Conservation (phyloP, 2,329 filamentous ascomycete genomes). For the Verticillium tricorpus region DNA sequence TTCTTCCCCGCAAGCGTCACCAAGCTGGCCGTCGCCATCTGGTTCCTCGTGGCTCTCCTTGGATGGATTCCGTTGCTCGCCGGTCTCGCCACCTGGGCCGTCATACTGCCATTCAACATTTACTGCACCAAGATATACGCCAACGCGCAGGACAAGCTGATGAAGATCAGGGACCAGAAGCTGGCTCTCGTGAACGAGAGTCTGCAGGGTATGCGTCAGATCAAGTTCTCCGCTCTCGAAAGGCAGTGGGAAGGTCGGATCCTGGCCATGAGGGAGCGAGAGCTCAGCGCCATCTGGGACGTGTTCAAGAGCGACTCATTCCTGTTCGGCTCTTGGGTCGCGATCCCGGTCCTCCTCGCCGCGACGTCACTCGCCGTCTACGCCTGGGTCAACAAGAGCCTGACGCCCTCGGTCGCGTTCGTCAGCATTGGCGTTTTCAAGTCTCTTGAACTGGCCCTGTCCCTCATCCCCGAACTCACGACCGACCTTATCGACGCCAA, state of each 20-base stretch:
- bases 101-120: constrained; percentile 66
- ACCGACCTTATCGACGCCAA: constrained; percentile 67
- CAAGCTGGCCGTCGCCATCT: constrained; percentile 61
- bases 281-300: constrained; percentile 62
- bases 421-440: constrained; percentile 72
- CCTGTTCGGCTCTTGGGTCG: constrained; percentile 65
- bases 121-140: constrained; percentile 62
- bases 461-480: constrained; percentile 67
- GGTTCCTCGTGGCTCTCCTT: constrained; percentile 63
- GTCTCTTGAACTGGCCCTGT: constrained; percentile 66
- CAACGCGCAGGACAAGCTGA: constrained; percentile 61
- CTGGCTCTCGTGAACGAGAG: constrained; percentile 73
- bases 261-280: constrained; percentile 54
- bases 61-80: constrained; percentile 66
- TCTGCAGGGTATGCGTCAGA: constrained; percentile 74
- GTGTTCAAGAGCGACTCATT: constrained; percentile 61
- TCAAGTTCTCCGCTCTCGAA: constrained; percentile 79
- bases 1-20: constrained; percentile 58
- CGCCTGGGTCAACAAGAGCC: constrained; percentile 54
- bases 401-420: constrained; percentile 72
- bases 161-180: constrained; percentile 73
- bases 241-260: constrained; percentile 71
- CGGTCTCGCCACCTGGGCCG: constrained; percentile 59
- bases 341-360: constrained; percentile 68
- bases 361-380: constrained; percentile 68